phyloP scores from a whole-genome alignment of 208 protist species.

The Kentomonas sorsogonicus region DNA sequence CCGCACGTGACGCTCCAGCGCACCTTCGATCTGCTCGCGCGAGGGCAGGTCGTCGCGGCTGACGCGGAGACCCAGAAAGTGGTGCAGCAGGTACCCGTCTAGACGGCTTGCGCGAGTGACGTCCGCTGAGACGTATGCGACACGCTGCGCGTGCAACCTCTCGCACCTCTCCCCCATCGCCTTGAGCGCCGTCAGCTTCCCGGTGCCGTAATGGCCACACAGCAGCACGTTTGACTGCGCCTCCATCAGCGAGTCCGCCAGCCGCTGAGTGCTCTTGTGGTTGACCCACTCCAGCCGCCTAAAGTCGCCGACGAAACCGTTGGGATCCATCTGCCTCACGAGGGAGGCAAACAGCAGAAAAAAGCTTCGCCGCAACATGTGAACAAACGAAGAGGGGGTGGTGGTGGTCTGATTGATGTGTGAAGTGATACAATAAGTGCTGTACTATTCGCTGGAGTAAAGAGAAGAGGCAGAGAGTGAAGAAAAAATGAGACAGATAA shows the following conservation, averaged over 20 bases:
- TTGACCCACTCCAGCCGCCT: conserved; percentile 34
- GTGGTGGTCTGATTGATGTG: too few species aligned
- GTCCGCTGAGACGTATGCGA: conserved; percentile 79
- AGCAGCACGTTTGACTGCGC: conserved; percentile 57
- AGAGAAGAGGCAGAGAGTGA: conserved; percentile 6
- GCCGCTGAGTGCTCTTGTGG: conserved; percentile 26
- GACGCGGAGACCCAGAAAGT: conserved; percentile 77
- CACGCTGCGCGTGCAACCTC: conserved; percentile 20
- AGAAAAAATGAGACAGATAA: conserved; percentile 3
- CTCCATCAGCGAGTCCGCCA: conserved; percentile 27
- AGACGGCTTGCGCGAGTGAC: conserved; percentile 52
- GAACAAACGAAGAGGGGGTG: too few species aligned
- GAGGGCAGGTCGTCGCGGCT: conserved; percentile 70
- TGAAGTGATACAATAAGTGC: too few species aligned
- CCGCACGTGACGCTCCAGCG: conserved; percentile 74
- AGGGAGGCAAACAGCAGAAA: conserved; percentile 28
- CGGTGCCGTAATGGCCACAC: conserved; percentile 71
- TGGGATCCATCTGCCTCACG: conserved; percentile 67
- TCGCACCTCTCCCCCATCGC: conserved; percentile 66
- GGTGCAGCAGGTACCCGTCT: conserved; percentile 58
- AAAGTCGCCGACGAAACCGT: conserved; percentile 72
- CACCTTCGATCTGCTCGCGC: conserved; percentile 83
- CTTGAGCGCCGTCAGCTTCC: conserved; percentile 77
- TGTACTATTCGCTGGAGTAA: not conserved
- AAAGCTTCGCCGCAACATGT: conserved; percentile 17